Percentiles rank a stretch among this genome's conserved stretches.
phyloP scores from a whole-genome alignment of 768 basidiomycete genomes.

The Rhizopogon vesiculosus region DNA sequence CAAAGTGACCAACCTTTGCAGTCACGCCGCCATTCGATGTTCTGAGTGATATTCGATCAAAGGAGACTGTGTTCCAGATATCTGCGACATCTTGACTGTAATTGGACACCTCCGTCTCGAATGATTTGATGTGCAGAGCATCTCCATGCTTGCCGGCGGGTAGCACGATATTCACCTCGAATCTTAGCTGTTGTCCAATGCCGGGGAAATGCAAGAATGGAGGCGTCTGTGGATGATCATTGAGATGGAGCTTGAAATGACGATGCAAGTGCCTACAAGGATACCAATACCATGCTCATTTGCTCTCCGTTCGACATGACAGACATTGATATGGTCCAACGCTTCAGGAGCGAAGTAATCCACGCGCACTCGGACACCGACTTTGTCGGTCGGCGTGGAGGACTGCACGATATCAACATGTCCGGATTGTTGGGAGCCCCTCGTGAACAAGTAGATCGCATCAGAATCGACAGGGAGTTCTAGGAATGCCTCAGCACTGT shows the following conservation, averaged over 20 bases:
- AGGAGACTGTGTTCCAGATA: slow-evolving; percentile 29
- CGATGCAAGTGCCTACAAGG: slow-evolving; percentile 20
- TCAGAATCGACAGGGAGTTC: slow-evolving; percentile 27
- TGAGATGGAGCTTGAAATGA: not conserved
- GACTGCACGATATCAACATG: slow-evolving; percentile 25
- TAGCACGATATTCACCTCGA: slow-evolving; percentile 33
- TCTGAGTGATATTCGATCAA: slow-evolving; percentile 31
- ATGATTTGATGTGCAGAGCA: slow-evolving; percentile 31
- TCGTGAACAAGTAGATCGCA: slow-evolving; percentile 24
- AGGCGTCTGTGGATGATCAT: slow-evolving; percentile 27
- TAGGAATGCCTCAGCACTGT: slow-evolving; percentile 22
- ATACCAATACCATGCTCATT: slow-evolving; percentile 27
- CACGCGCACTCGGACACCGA: slow-evolving; percentile 24
- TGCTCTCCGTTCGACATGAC: slow-evolving; percentile 20
- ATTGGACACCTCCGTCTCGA: slow-evolving; percentile 39
- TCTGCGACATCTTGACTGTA: slow-evolving; percentile 33
- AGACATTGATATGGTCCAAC: slow-evolving; percentile 24
- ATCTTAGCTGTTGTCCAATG: slow-evolving; percentile 18
- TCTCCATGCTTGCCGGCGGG: slow-evolving; percentile 23
- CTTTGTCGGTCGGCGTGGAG: slow-evolving; percentile 18
- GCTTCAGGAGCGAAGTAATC: slow-evolving; percentile 12
- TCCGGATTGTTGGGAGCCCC: slow-evolving; percentile 24
- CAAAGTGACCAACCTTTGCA: slow-evolving; percentile 24
- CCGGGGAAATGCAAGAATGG: slow-evolving; percentile 4
- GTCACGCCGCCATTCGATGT: slow-evolving; percentile 32